A percentile compares a stretch with the other conserved stretches of the same genome.
Conservation (phyloP, 768 basidiomycete species). For the Pleurotus tuoliensis region DNA sequence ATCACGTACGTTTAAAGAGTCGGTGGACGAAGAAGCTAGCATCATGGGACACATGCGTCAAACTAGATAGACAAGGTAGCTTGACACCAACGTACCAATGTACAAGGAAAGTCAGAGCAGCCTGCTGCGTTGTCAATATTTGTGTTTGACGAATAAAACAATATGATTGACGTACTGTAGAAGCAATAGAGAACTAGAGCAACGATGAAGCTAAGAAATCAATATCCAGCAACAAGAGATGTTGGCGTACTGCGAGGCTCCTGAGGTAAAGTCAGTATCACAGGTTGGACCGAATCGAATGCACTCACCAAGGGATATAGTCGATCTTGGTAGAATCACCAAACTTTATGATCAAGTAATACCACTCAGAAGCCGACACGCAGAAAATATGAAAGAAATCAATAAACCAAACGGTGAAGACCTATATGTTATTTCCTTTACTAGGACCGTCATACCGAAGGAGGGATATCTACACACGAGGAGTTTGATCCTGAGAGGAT, state of each 20-base stretch:
- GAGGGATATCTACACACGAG: background rate
- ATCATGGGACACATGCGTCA: too few species aligned
- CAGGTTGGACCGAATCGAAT: background rate
- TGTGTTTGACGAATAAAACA: too few species aligned
- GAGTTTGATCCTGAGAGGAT: constrained; percentile 2
- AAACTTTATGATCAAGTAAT: constrained; percentile 8
- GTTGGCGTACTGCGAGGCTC: constrained; percentile 6
- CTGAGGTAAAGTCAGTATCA: background rate
- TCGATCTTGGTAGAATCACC: constrained; percentile 7
- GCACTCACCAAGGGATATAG: constrained; percentile 8
- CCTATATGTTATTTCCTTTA: background rate
- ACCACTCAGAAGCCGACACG: constrained; percentile 5
- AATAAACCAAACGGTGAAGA: constrained; percentile 1
- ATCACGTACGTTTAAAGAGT: constrained; percentile 32
- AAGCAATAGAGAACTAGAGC: background rate
- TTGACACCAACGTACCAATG: background rate
- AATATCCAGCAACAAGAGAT: background rate
- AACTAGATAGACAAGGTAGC: background rate
- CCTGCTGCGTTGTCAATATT: background rate
- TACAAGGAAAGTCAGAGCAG: constrained; percentile 7
- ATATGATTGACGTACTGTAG: too few species aligned
- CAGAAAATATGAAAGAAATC: constrained; percentile 7
- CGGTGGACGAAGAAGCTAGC: constrained; percentile 34
- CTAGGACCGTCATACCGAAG: too few species aligned
- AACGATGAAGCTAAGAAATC: background rate